Conservation (phyloP, 1,284 basidiomycete genomes). For the Marasmius sp. region DNA sequence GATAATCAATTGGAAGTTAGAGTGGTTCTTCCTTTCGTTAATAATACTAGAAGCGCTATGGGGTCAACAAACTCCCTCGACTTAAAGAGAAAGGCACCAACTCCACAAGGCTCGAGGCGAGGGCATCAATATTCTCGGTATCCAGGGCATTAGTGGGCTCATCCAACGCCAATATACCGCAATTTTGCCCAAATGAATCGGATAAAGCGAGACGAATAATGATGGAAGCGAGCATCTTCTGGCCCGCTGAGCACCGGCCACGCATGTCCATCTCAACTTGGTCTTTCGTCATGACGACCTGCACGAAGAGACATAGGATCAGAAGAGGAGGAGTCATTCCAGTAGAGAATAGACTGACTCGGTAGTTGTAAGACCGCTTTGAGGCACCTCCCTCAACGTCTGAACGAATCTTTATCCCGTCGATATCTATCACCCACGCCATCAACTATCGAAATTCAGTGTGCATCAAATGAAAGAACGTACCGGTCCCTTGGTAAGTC, state of each 20-base stretch:
- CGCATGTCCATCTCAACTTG: constrained; percentile 99
- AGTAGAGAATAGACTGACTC: constrained; percentile 52
- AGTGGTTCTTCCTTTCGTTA: constrained; percentile 83
- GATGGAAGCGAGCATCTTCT: constrained; percentile 99
- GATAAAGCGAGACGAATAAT: constrained; percentile 98
- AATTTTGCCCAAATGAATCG: constrained; percentile 96
- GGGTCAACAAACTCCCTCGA: constrained; percentile 7
- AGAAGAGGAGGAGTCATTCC: constrained; percentile 10
- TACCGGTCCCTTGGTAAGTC: constrained; percentile 98
- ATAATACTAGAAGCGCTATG: constrained; percentile 68
- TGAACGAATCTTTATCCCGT: constrained; percentile 94
- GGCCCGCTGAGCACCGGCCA: constrained; percentile 95
- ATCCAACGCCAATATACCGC: constrained; percentile 95
- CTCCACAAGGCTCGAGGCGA: constrained; percentile 92
- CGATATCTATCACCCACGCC: constrained; percentile 71
- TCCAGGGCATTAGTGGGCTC: constrained; percentile 99
- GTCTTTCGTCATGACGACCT: constrained; percentile 99
- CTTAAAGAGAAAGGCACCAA: constrained; percentile 40
- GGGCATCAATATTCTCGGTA: constrained; percentile 93
- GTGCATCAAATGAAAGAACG: constrained; percentile 18
- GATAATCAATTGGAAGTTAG: constrained; percentile 96
- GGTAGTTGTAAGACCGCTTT: constrained; percentile 97
- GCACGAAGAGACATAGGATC: constrained; percentile 23
- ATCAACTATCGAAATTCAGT: constrained; percentile 18
- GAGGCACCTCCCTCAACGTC: constrained; percentile 87